Percentiles rank a stretch among this genome's conserved stretches.
Evolutionary conservation across 805 yeast genomes (phyloP).

Genomic region (Yamadazyma sp.): DNA sequence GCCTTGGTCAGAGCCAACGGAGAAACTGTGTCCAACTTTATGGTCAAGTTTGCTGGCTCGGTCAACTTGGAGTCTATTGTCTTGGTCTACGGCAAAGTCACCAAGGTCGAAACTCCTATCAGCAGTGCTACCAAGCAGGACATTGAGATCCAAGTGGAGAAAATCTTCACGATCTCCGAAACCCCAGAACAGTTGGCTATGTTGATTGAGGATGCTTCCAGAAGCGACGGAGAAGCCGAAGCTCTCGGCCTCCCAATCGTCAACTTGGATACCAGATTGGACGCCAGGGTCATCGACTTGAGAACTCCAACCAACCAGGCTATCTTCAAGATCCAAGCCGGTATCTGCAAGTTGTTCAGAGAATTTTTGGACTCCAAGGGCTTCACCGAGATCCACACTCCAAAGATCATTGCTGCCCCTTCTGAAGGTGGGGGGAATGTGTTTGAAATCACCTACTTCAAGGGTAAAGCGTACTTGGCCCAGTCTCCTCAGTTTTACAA

Average conservation of each 20-base stretch:
- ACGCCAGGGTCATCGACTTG: slow-evolving; percentile 91
- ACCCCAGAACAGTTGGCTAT: slow-evolving; percentile 93
- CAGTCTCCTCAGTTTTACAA: slow-evolving; percentile 98
- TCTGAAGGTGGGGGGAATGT: slow-evolving; percentile 98
- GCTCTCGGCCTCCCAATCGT: slow-evolving; percentile 90
- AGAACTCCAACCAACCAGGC: slow-evolving; percentile 98
- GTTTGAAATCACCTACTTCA: slow-evolving; percentile 90
- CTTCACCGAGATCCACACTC: slow-evolving; percentile 93
- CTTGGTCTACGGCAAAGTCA: slow-evolving; percentile 80
- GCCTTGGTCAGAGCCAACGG: slow-evolving; percentile 77
- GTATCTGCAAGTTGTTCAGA: slow-evolving; percentile 83
- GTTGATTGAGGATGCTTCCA: slow-evolving; percentile 92
- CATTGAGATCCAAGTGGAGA: slow-evolving; percentile 75
- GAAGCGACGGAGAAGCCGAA: slow-evolving; percentile 93
- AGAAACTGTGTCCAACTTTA: slow-evolving; percentile 80
- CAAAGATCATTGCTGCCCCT: slow-evolving; percentile 91
- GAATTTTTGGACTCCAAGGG: slow-evolving; percentile 70
- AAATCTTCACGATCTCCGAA: slow-evolving; percentile 75
- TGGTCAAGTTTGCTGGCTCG: slow-evolving; percentile 94
- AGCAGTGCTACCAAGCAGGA: slow-evolving; percentile 91
- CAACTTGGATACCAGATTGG: slow-evolving; percentile 93
- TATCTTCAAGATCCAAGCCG: slow-evolving; percentile 90
- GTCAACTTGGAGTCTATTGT: slow-evolving; percentile 90
- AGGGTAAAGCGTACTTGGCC: slow-evolving; percentile 88
- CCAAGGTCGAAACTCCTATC: slow-evolving; percentile 80